Conservation (phyloP, 495 filamentous ascomycete species). For the Aspergillus steynii region DNA sequence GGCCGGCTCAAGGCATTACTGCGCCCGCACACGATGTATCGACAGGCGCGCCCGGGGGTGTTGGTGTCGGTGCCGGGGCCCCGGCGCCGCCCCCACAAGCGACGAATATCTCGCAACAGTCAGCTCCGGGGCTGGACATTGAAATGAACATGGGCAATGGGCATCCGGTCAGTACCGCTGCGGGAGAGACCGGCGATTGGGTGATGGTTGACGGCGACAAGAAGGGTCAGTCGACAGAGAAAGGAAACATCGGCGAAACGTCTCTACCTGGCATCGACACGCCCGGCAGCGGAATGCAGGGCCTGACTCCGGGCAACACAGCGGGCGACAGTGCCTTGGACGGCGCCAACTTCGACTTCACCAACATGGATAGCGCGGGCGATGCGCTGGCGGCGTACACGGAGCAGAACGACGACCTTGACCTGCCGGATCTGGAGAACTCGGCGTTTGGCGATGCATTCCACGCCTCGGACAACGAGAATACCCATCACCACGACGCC, state of each 20-base stretch:
- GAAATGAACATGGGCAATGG: constrained; percentile 46
- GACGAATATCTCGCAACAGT: background rate
- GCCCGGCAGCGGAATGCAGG: constrained; percentile 26
- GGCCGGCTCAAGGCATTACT: background rate
- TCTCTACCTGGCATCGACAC: constrained; percentile 25
- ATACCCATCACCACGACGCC: constrained; percentile 43
- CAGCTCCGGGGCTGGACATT: constrained; percentile 28
- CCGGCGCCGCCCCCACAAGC: background rate
- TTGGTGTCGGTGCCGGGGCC: constrained; percentile 16
- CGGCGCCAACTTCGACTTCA: constrained; percentile 53
- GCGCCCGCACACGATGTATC: background rate
- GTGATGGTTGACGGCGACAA: constrained; percentile 58
- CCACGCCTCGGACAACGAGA: constrained; percentile 57
- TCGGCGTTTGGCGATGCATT: constrained; percentile 65
- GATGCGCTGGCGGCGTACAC: constrained; percentile 62
- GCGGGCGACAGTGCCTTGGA: constrained; percentile 38
- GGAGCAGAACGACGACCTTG: constrained; percentile 51
- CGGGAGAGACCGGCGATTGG: constrained; percentile 56
- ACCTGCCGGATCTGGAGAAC: constrained; percentile 55
- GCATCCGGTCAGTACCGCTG: constrained; percentile 30
- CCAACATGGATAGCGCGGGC: constrained; percentile 61
- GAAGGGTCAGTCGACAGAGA: constrained; percentile 25
- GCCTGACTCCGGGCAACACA: constrained; percentile 28
- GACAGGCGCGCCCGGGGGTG: background rate
- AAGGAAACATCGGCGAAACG: constrained; percentile 17